Percentiles rank a stretch among this genome's conserved stretches.
phyloP scores from a whole-genome alignment of 805 yeast species.

The Debaryomyces hansenii region DNA sequence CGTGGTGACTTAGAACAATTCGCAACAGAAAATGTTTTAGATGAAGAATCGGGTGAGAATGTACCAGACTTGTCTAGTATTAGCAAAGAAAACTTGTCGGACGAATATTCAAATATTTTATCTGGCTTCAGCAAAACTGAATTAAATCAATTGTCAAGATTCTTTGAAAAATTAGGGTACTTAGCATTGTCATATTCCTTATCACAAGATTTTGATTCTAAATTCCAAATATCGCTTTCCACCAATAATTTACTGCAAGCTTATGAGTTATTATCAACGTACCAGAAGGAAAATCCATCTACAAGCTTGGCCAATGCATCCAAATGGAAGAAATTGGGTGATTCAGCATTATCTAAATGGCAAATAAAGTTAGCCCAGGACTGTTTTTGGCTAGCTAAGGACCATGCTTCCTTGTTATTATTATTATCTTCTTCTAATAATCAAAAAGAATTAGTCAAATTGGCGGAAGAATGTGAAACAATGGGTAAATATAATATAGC shows the following conservation, averaged over 20 bases:
- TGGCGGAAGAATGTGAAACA: conserved; percentile 68
- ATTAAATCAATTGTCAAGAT: conserved; percentile 78
- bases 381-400: conserved; percentile 76
- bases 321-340: conserved; percentile 93
- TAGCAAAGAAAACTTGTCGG: conserved; percentile 58
- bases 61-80: conserved; percentile 37
- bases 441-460: conserved; percentile 52
- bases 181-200: conserved; percentile 79
- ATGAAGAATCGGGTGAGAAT: conserved; percentile 39
- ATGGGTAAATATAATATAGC: conserved; percentile 86
- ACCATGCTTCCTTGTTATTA: conserved; percentile 77
- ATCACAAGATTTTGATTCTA: conserved; percentile 86
- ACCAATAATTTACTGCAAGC: conserved; percentile 76
- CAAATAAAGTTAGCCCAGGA: conserved; percentile 77
- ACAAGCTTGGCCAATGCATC: conserved; percentile 30
- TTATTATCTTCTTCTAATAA: conserved; percentile 81
- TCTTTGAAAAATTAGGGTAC: conserved; percentile 90
- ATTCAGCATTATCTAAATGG: conserved; percentile 76
- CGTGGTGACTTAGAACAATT: conserved; percentile 88
- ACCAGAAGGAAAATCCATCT: conserved; percentile 50
- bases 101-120: conserved; percentile 47
- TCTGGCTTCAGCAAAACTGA: conserved; percentile 66
- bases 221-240: conserved; percentile 82
- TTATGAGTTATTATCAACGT: conserved; percentile 42
- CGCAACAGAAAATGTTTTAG: conserved; percentile 26